Base-by-base conservation (phyloP, 176 grass and related monocot genomes). In the Oryza glaberrima region DNA sequence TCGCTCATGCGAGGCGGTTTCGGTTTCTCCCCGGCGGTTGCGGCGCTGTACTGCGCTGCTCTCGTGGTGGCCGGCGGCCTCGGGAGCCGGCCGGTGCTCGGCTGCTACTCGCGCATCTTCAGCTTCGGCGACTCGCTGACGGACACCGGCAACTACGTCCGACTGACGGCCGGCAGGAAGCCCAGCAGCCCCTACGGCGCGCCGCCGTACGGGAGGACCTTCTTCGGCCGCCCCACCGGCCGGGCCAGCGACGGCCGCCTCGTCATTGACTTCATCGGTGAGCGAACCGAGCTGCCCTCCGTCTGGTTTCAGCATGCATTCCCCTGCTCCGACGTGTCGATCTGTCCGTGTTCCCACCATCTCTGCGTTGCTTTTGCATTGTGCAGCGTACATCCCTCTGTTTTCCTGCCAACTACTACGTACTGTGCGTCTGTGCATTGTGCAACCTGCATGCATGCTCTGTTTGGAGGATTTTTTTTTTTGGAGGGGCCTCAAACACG, bases 91-190 rank as follows among this genome's bases (percentile, higher is more conserved):
- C 30, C 51, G 35, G 79, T 67, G 64, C 41, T 40, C 19, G 80
- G 77, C 16, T 92, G 94, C 69, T 97, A 89, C 92, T 82, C 90
- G 69, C 83, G 69, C 74, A 90, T 97, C 87, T 97, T 92, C 84
- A 90, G 92, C 81, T 97, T 97, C 86, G 94, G 94, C 30, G 92
- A 97, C 86, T 97, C 92, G 68, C 84, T 94, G 64, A 87, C 92
- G 2, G 92, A 97, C 88, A 97, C 94, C 9, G 94, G 94, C 30
- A 97, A 97, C 88, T 92, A 70, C 10, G 69, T 97, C 22, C 63
- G 10, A 15, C 78, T 85, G 20, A 76, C 78, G 52, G 82, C 78
- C 2, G 20, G 56, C 56, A 56, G 25, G 11, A 45, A 20, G 65
- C 76, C 60, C 4, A 81, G 47, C 81, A 81, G 56, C 81, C 77